Evolutionary conservation across 2,329 filamentous ascomycete genomes (phyloP), one percentile per base, ranked within the genome.

Genomic region (Graphiopsis chlorocephala): DNA sequence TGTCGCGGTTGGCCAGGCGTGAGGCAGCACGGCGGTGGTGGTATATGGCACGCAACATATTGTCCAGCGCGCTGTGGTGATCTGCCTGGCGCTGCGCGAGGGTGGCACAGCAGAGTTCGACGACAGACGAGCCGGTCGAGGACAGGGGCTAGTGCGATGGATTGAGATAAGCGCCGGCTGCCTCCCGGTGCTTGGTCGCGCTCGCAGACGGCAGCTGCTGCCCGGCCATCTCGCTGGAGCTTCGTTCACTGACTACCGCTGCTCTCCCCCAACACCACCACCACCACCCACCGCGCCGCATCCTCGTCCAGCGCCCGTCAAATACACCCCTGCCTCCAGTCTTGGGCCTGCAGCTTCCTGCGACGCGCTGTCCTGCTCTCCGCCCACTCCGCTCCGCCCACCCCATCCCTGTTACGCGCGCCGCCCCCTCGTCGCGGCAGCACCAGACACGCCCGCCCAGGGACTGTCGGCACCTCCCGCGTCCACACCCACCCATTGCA

Each of bases 1-100:
- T 45, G 38, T 45, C 38, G 38, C 38, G 38, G 38, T n/a, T n/a
- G 8, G n/a, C 38, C 38, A 45, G n/a, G 3, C 90, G 86, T 12
- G 90, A 88, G 52, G 87, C 82, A 35, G 85, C 86, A 74, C 91
- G 90, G 50, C 89, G 86, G 52, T 88, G 84, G 76, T 88, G 88
- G 70, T 84, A 86, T 45, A 45, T 45, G n/a, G 38, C 38, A 45
- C n/a, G 38, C 38, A 45, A 45, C 38, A 45, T 45, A 45, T 45
- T 10, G 38, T 45, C 38, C 38, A 45, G 38, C 20, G 38, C 38
- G 17, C n/a, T n/a, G 23, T 20, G 38, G 8, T 23, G 50, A 29
- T 53, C 25, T 53, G 50, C 50, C 50, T 17, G 50, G 48, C 26
- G 50, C 50, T 53, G 50, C 50, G 14, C 25, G 15, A 12, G 12